Conservation (phyloP, 768 basidiomycete species). For the Kwoniella sp. region DNA sequence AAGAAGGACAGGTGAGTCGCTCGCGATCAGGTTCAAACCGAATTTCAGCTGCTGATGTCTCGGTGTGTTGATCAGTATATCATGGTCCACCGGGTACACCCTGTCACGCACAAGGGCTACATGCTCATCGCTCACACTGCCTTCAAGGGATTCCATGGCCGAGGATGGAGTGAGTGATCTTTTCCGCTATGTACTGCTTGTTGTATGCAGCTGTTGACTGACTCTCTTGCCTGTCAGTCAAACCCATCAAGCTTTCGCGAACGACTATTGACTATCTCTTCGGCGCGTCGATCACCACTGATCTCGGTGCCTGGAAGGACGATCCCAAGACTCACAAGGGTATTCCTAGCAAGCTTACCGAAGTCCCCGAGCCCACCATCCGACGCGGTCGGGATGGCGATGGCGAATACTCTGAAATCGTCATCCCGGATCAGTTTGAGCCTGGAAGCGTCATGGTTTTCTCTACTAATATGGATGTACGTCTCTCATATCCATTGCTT, state of each 20-base stretch:
- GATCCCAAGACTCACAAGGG: constrained; percentile 68
- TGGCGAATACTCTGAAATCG: constrained; percentile 74
- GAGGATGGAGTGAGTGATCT: constrained; percentile 67
- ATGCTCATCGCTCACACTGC: constrained; percentile 89
- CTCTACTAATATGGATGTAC: constrained; percentile 71
- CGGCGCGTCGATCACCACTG: constrained; percentile 73
- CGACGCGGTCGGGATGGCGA: constrained; percentile 67
- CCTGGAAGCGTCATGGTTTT: constrained; percentile 94
- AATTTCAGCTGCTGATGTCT: background rate
- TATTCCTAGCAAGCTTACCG: constrained; percentile 69
- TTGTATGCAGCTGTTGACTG: constrained; percentile 12
- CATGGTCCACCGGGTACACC: constrained; percentile 86
- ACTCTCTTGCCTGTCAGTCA: constrained; percentile 67
- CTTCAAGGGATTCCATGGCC: constrained; percentile 77
- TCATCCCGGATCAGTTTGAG: constrained; percentile 87
- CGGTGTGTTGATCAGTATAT: constrained; percentile 70
- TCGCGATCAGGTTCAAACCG: background rate
- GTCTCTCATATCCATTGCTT: background rate
- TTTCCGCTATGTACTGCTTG: constrained; percentile 3
- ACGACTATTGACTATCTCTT: constrained; percentile 78
- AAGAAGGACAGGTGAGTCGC: constrained; percentile 83
- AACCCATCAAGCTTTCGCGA: constrained; percentile 78
- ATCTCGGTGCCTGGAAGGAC: constrained; percentile 63
- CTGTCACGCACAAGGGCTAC: constrained; percentile 85
- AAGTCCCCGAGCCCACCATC: constrained; percentile 66